phyloP scores from a whole-genome alignment of 352 stramenopile species.

The Thalassiosira oceanica region DNA sequence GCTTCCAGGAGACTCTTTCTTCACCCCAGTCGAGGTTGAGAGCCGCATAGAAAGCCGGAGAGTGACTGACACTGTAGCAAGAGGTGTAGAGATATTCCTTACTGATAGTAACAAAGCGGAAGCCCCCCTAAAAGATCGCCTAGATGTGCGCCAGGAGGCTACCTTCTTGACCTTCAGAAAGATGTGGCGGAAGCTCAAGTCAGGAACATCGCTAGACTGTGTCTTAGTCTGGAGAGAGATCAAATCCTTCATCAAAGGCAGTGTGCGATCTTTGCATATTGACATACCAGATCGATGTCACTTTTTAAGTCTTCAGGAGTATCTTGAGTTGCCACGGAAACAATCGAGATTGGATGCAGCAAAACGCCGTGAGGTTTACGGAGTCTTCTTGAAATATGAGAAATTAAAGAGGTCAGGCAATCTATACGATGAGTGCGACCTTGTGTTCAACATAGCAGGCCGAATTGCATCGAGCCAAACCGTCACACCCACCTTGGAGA shows the following conservation, averaged over 20 bases:
- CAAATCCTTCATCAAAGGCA: slow-evolving; percentile 52
- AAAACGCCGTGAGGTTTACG: slow-evolving; percentile 46
- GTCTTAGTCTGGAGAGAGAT: slow-evolving; percentile 49
- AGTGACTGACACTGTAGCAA: slow-evolving; percentile 38
- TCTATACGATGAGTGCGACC: slow-evolving; percentile 56
- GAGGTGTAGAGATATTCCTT: slow-evolving; percentile 42
- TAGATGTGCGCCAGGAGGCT: slow-evolving; percentile 46
- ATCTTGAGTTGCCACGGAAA: slow-evolving; percentile 47
- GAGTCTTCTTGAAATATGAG: slow-evolving; percentile 39
- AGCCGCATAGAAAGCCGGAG: slow-evolving; percentile 25
- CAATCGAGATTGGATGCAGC: slow-evolving; percentile 47
- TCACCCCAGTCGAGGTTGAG: slow-evolving; percentile 32
- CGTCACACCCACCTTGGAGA: slow-evolving; percentile 8
- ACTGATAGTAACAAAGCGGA: slow-evolving; percentile 6
- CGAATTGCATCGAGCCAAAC: no score
- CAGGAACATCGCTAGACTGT: slow-evolving; percentile 24
- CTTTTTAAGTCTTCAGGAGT: slow-evolving; percentile 42
- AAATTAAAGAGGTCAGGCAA: slow-evolving; percentile 29
- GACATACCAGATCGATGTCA: slow-evolving; percentile 23
- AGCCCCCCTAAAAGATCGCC: no score
- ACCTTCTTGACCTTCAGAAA: slow-evolving; percentile 42
- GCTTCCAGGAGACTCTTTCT: slow-evolving; percentile 39
- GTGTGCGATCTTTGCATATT: slow-evolving; percentile 36
- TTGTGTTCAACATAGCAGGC: slow-evolving; percentile 56
- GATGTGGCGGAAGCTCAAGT: slow-evolving; percentile 42